Evolutionary conservation across 768 basidiomycete genomes (phyloP).

Genomic region (Lentinula detonsa): DNA sequence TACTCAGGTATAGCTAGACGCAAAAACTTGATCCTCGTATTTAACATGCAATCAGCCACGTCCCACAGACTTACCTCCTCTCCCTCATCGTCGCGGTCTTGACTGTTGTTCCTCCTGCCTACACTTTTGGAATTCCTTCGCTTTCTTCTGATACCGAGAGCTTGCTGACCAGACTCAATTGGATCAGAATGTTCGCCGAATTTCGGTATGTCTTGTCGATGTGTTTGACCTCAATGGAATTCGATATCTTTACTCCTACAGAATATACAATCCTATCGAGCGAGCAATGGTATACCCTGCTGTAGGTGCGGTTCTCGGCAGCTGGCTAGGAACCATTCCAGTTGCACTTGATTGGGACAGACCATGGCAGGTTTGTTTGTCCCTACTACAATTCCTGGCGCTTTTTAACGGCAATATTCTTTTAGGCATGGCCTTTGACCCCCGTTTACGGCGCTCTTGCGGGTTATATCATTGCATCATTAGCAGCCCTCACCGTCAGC

Average conservation of each 20-base stretch:
- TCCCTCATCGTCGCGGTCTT: conserved; percentile 65
- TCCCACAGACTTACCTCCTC: conserved; percentile 59
- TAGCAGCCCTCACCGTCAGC: conserved; percentile 46
- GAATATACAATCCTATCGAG: conserved; percentile 63
- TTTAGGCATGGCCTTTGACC: conserved; percentile 78
- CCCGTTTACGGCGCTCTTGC: conserved; percentile 65
- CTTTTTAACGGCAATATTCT: conserved; percentile 1
- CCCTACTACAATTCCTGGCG: not conserved
- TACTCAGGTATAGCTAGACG: conserved; percentile 38
- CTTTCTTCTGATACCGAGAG: conserved; percentile 34
- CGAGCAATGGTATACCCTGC: conserved; percentile 75
- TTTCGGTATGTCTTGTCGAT: conserved; percentile 53
- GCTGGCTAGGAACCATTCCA: conserved; percentile 78
- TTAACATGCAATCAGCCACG: conserved; percentile 30
- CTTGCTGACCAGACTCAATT: conserved; percentile 53
- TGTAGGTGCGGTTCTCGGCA: conserved; percentile 64
- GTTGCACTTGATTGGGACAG: conserved; percentile 95
- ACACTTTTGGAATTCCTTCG: conserved; percentile 60
- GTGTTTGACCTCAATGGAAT: conserved; percentile 4
- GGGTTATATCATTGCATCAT: conserved; percentile 60
- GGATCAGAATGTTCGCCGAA: conserved; percentile 79
- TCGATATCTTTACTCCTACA: conserved; percentile 17
- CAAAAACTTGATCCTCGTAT: not conserved
- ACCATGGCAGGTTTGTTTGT: conserved; percentile 82
- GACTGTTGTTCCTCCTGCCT: conserved; percentile 60